Base-by-base conservation (phyloP, 352 stramenopile species). In the Pythium aquatile region DNA sequence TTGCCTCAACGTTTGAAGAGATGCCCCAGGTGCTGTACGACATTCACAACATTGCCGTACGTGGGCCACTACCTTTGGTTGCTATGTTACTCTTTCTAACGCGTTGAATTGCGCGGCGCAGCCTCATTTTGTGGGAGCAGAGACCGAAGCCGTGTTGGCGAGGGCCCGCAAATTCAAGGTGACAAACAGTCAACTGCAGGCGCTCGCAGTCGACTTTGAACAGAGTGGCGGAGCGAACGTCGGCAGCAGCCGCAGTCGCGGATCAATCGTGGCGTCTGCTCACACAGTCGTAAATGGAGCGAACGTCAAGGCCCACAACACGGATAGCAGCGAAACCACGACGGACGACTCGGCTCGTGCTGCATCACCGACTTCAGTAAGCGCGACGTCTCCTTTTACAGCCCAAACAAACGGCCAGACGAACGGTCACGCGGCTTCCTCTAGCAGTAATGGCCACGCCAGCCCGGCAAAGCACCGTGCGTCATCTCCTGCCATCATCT, bases 11-110 rank as follows among this genome's bases (percentile, higher is more conserved):
- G 7, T 93, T 91, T 70, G 81, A 91, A 51, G 80, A 89, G 54
- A 90, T 93, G 39, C 77, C 83, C 30, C 78, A 87, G 58, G 70
- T 93, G 33, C 87, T 93, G 42, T 90, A 90, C 73, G 80, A 90
- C 47, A 76, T 92, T 6, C 76, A 83, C 32, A 69, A 73, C 28
- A 72, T 83, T 47, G 81, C 78, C n/a, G 83, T 92, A 61, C 55
- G 83, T 59, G 30, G 5, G 1, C 2, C 29, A 2, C 24, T 29
- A 5, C 33, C 24, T 29, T 66, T 40, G 17, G 33, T 1, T 59
- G 9, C 37, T 2, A 28, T 33, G 4, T 16, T 35, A 49, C 13
- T 4, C 32, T 49, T n/a, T 28, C 29, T 53, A 5, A 61, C 40
- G 37, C 14, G 17, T 13, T 30, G 16, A 61, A 55, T 32, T 26